A percentile compares a stretch with the other conserved stretches of the same genome.
Conservation (phyloP, 768 basidiomycete genomes). For the Ephemerocybe angulata region DNA sequence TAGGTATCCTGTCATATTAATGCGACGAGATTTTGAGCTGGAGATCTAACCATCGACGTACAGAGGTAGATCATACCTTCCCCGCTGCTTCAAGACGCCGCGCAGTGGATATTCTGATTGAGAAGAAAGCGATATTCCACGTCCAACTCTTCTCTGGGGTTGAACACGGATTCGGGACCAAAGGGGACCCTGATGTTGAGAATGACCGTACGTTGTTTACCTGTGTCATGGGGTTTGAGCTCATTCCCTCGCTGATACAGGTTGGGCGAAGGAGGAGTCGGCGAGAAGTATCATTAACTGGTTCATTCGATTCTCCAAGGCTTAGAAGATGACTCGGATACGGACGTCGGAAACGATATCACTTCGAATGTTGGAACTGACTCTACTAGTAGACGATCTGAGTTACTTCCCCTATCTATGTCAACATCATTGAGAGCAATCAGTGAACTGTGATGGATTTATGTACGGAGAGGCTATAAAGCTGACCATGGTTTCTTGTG, state of each 20-base stretch:
- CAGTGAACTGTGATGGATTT: too few relatives aligned
- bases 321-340: too few relatives aligned
- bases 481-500: too few relatives aligned
- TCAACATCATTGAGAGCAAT: too few relatives aligned
- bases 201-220: conserved; percentile 33
- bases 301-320: conserved; percentile 43
- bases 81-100: conserved; percentile 47
- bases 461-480: too few relatives aligned
- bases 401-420: too few relatives aligned
- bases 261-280: conserved; percentile 60
- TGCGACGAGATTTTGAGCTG: background rate
- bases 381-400: too few relatives aligned
- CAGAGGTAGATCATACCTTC: conserved; percentile 57
- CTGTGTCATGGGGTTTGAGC: too few relatives aligned
- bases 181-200: conserved; percentile 41
- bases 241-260: conserved; percentile 25
- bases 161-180: conserved; percentile 46
- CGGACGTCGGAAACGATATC: too few relatives aligned
- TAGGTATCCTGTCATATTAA: conserved; percentile 12
- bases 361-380: too few relatives aligned
- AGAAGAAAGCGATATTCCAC: conserved; percentile 49
- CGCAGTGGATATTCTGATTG: conserved; percentile 54
- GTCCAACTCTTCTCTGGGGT: conserved; percentile 55
- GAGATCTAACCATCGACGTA: too few relatives aligned
- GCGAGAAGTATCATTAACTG: conserved; percentile 47